These are phyloP conservation scores for Alternaria atra DNA, from an alignment of 2,329 filamentous ascomycete species.

Conservation along the genomic window DNA sequence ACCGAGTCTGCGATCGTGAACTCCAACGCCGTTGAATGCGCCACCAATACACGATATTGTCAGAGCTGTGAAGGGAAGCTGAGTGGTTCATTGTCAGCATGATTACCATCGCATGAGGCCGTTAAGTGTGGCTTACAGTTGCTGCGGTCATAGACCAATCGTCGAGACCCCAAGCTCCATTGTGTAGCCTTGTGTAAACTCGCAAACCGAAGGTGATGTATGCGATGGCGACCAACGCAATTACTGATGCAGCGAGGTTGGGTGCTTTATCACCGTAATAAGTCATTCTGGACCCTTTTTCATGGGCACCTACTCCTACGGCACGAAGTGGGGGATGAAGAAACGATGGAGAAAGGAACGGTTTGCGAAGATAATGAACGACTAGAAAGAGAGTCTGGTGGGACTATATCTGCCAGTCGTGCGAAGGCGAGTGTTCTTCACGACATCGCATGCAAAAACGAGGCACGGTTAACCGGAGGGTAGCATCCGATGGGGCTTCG, in stretches of 20 bases:
- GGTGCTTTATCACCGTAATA: constrained; percentile 17
- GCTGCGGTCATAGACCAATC: constrained; percentile 18
- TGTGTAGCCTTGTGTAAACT: constrained; percentile 15
- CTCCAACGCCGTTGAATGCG: constrained; percentile 12
- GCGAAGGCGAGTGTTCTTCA: not conserved
- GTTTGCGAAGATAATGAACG: not conserved
- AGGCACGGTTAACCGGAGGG: not conserved
- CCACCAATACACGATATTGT: constrained; percentile 16
- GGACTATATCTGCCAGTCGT: not conserved
- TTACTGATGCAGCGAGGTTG: constrained; percentile 13
- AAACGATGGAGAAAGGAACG: not conserved
- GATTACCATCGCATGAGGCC: not conserved
- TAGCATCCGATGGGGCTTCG: not conserved
- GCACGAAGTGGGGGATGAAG: not conserved
- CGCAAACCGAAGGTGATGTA: constrained; percentile 12
- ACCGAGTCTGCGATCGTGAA: constrained; percentile 3
- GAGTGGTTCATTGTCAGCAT: not conserved
- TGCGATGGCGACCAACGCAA: constrained; percentile 7
- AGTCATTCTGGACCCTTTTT: constrained; percentile 5
- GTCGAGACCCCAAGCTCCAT: constrained; percentile 15
- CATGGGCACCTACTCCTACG: not conserved
- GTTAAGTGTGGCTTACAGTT: not conserved
- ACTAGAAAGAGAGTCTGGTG: not conserved
- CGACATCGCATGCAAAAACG: not conserved
- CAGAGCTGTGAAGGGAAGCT: constrained; percentile 15